Evolutionary conservation across 2,329 filamentous ascomycete genomes (phyloP), one percentile per base, ranked within the genome.

Genomic region (Sordariomycetes sp.): DNA sequence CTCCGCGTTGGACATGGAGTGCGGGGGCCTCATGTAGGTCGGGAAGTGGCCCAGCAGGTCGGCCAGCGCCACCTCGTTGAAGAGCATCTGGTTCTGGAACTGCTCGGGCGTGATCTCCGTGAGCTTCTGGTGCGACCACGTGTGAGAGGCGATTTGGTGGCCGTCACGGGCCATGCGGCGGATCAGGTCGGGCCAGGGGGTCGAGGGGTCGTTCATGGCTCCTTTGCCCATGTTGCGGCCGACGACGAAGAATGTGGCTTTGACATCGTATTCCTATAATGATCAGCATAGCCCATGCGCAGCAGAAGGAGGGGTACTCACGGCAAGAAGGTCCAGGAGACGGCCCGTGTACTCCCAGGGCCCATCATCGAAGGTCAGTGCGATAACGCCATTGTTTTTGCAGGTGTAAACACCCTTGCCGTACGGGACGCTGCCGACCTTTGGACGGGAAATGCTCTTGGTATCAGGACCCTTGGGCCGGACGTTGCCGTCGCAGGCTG

Each of bases 81-180:
- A 60, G 12, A 53, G 40, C 48, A 69, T 64, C 41, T 70, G 57
- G 17, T 54, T 48, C 35, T 47, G 47, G 33, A 64, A 51, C 23
- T 54, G 50, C 1, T 43, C 32, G 8, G 50, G 47, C 23, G 39
- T 50, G 19, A 67, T 43, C 0, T 46, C 46, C 9, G 57, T 57
- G 6, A 70, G 53, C 24, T 64, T 57, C 39, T 58, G 54, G 42
- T 70, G 66, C 43, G 60, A 55, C 62, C 59, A 66, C 2, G 64
- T 66, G 37, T 64, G 75, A 11, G 65, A 70, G 38, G 69, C 75
- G 39, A 80, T 59, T 50, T 80, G 75, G 50, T 80, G 76, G 9
- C 72, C 72, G 6, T 70, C 65, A 26, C 49, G 40, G 38, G 64
- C 41, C 63, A 73, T 73, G 39, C 69, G 66, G 26, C 46, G 42